Base-by-base conservation (phyloP, 208 protist genomes). In the Wallacemonas sp. region DNA sequence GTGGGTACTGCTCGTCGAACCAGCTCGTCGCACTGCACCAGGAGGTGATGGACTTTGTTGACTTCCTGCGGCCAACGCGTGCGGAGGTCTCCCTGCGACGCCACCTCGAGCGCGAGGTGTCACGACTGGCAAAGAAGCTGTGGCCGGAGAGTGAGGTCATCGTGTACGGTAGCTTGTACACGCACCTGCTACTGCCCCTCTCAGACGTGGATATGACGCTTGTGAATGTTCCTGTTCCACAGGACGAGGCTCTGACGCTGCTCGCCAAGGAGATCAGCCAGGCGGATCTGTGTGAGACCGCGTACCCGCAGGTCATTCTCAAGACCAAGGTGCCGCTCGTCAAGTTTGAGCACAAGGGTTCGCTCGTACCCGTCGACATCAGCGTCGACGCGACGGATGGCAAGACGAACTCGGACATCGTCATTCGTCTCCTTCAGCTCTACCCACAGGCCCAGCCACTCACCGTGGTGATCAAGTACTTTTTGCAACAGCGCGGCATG, bases 311-410 rank as follows among this genome's bases (percentile, higher is more conserved):
- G 71, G 69, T 98, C 21, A 97, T 98, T 46, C 74, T 94, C 17
- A 94, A 94, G 61, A 94, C 96, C 48, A 94, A 96, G 65, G 94
- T 98, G 19, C 96, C 96, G 26, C 81, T 98, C 29, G 80, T 98
- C 39, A 98, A 98, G 74, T 95, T 97, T 43, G 57, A 72, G 14
- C 85, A 96, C 63, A 70, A 73, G 32, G 63, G 64, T n/a, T 92
- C 90, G 0, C 64, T 88, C 26, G 66, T 97, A 26, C 78, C 88
- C 46, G 83, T 98, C 6, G 96, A 98, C 76, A 92, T 98, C 60
- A 91, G 89, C 66, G 85, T 97, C 67, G 91, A 95, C 65, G 78
- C 92, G 12, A 43, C 57, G 14, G 89, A 96, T 57, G 95, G 95
- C 39, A 70, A 74, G 54, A 52, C 65, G 19, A 96, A 94, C 72